A percentile compares a stretch with the other conserved stretches of the same genome.
Evolutionary conservation across 108 stramenopile genomes (phyloP).

Genomic region (Discostella stelligeroides): DNA sequence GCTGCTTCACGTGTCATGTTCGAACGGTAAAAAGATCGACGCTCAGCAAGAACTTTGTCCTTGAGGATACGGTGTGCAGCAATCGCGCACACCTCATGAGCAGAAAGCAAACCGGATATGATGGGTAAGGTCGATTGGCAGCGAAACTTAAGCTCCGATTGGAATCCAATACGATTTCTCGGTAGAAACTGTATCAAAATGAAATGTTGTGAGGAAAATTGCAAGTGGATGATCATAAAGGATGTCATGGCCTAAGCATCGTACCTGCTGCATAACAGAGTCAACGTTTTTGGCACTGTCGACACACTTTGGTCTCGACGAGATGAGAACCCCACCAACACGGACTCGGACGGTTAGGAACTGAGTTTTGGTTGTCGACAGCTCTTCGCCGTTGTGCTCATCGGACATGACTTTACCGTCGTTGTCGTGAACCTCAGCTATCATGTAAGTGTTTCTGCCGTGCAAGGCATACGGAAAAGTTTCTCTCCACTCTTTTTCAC

Average conservation of each 20-base stretch:
- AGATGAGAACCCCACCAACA: slow-evolving; percentile 74
- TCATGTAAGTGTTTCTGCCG: slow-evolving; percentile 52
- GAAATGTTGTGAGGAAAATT: background rate
- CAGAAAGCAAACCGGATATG: slow-evolving; percentile 74
- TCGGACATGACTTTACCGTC: background rate
- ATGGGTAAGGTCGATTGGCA: slow-evolving; percentile 61
- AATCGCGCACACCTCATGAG: slow-evolving; percentile 86
- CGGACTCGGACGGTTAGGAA: slow-evolving; percentile 62
- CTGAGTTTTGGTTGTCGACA: slow-evolving; percentile 19
- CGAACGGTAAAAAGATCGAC: slow-evolving; percentile 47
- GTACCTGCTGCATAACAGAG: slow-evolving; percentile 57
- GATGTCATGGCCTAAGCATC: background rate
- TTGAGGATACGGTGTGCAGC: slow-evolving; percentile 79
- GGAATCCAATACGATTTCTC: slow-evolving; percentile 66
- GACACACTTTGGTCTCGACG: slow-evolving; percentile 38
- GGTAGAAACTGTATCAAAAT: slow-evolving; percentile 60
- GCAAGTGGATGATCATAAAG: background rate
- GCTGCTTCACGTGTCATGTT: slow-evolving; percentile 63
- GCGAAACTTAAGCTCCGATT: slow-evolving; percentile 69
- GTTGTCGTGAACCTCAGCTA: slow-evolving; percentile 53
- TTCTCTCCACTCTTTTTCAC: slow-evolving; percentile 79
- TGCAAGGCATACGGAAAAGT: slow-evolving; percentile 55
- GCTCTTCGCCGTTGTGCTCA: background rate
- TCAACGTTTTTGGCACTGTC: slow-evolving; percentile 54
- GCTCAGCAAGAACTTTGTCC: slow-evolving; percentile 55